Conservation (phyloP, 495 filamentous ascomycete species). For the Acidiella bohemica region DNA sequence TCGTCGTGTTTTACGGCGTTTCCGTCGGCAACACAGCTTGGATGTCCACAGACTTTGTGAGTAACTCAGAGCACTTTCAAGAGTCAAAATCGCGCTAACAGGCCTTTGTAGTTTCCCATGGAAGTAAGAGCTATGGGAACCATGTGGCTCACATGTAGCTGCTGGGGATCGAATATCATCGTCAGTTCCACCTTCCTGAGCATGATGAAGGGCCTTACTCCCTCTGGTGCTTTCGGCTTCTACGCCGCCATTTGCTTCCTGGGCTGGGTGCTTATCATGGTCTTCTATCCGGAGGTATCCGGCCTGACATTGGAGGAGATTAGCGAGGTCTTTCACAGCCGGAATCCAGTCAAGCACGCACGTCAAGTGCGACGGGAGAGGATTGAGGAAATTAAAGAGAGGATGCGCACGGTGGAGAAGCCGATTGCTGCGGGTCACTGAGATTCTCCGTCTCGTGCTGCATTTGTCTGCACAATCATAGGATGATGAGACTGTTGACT, state of each 20-base stretch:
- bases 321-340: conserved; percentile 35
- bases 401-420: conserved; percentile 5
- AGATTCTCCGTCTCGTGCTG: too few relatives aligned
- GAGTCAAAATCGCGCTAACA: too few relatives aligned
- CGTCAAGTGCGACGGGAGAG: conserved; percentile 28
- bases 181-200: conserved; percentile 40
- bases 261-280: conserved; percentile 35
- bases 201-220: conserved; percentile 36
- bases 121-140: conserved; percentile 41
- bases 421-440: conserved; percentile 2
- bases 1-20: conserved; percentile 35
- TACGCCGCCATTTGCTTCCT: conserved; percentile 38
- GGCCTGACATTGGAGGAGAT: conserved; percentile 40
- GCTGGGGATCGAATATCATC: conserved; percentile 41
- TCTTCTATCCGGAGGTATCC: conserved; percentile 39
- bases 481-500: too few relatives aligned
- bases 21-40: conserved; percentile 39
- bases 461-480: too few relatives aligned
- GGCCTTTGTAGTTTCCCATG: too few relatives aligned
- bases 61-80: too few relatives aligned
- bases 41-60: conserved; percentile 39
- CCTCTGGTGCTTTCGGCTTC: conserved; percentile 40
- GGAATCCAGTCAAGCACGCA: conserved; percentile 35
- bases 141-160: conserved; percentile 38
- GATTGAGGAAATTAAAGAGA: conserved; percentile 14